Conservation (phyloP, 768 basidiomycete genomes). For the Amyloporia xantha region DNA sequence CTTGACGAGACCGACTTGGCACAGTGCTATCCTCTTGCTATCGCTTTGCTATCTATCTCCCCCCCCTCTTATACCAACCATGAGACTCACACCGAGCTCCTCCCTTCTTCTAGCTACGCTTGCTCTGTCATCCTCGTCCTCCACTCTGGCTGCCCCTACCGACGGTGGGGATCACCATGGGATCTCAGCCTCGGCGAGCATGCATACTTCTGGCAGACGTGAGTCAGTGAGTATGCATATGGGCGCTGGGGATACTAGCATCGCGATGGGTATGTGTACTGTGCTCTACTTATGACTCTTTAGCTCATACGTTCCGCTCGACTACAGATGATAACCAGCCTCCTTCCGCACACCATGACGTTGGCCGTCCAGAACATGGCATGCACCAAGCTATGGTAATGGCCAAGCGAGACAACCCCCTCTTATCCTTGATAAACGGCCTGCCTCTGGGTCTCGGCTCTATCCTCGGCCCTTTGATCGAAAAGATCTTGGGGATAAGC, state of each 20-base stretch:
- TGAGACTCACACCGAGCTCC: slow-evolving; percentile 27
- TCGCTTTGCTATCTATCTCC: slow-evolving; percentile 12
- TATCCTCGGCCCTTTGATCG: background rate
- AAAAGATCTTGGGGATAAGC: background rate
- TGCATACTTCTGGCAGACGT: background rate
- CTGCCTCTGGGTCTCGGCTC: background rate
- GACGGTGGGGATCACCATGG: slow-evolving; percentile 5
- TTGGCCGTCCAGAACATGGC: background rate
- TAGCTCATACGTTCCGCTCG: no score
- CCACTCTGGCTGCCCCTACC: slow-evolving; percentile 24
- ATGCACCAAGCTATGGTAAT: no score
- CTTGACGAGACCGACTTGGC: slow-evolving; percentile 12
- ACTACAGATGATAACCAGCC: background rate
- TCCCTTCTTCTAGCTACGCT: slow-evolving; percentile 27
- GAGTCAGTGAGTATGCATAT: background rate
- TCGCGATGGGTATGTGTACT: background rate
- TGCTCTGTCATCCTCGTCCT: slow-evolving; percentile 24
- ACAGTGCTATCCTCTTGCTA: slow-evolving; percentile 10
- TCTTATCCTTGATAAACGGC: background rate
- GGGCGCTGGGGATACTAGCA: background rate
- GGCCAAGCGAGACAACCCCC: background rate
- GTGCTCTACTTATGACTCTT: background rate
- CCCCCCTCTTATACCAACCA: slow-evolving; percentile 12
- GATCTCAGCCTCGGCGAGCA: slow-evolving; percentile 7
- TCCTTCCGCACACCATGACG: background rate